Evolutionary conservation across 371 early-diverging fungal species (phyloP).

Genomic region (Mortierella sp.): DNA sequence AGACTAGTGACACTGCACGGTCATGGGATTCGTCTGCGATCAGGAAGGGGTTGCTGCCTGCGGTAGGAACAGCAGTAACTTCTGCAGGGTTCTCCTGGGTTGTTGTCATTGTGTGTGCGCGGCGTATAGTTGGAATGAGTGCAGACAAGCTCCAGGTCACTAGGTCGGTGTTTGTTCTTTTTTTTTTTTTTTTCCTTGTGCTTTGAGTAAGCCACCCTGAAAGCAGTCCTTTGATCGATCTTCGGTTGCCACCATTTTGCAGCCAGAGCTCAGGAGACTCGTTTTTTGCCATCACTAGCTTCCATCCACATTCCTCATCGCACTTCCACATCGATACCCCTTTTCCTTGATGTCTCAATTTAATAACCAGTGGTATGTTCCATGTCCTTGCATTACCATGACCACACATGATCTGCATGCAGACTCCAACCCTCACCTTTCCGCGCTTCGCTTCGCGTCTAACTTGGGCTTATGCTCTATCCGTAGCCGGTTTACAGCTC

Average conservation of each 20-base stretch:
- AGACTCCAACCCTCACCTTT: too few species aligned
- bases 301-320: too few species aligned
- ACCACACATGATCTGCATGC: background rate
- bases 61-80: conserved; percentile 8
- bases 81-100: conserved; percentile 12
- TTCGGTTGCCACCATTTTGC: conserved; percentile 16
- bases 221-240: too few species aligned
- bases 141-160: background rate
- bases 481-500: conserved; percentile 26
- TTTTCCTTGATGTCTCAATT: too few species aligned
- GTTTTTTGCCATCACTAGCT: too few species aligned
- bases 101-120: conserved; percentile 16
- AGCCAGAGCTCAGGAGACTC: too few species aligned
- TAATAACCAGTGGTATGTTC: conserved; percentile 12
- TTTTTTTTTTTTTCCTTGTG: conserved; percentile 18
- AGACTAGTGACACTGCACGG: conserved; percentile 60
- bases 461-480: background rate
- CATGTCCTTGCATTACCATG: too few species aligned
- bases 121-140: background rate
- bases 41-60: conserved; percentile 40
- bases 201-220: conserved; percentile 8
- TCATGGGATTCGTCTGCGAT: conserved; percentile 42
- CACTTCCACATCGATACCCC: too few species aligned
- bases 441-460: background rate
- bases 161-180: conserved; percentile 12